Base-by-base conservation (phyloP, 164 flowering plant species). In the Pachysandra terminalis region DNA sequence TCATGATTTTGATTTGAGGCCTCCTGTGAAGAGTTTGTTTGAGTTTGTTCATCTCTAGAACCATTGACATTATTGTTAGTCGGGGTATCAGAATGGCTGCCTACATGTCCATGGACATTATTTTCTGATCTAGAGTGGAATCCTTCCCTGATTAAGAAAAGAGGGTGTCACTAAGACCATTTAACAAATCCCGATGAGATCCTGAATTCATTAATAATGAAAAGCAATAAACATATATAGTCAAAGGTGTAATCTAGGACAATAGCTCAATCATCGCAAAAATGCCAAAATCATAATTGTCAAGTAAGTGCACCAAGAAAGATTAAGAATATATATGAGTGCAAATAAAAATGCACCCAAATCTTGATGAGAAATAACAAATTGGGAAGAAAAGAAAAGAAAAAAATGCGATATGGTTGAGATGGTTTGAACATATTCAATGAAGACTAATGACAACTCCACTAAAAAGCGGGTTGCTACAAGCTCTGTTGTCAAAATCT, bases 21-120 rank as follows among this genome's bases (percentile, higher is more conserved):
- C 59, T 82, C 87, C 68, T 48, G 76, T 56, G 77, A 68, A 64
- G 75, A 49, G 56, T 60, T 80, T 61, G 81, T 66, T 65, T 73
- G 81, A 59, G 64, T 54, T 77, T 65, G 80, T 66, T 80, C 83
- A 73, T 70, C 79, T 74, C 82, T 69, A 71, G 82, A 78, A 65
- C 79, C 86, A 77, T 10, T 69, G 58, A 56, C 40, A 49, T 67
- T 73, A 81, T 68, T 75, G 75, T 74, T 69, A 75, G 83, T 77
- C 59, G 79, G 48, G 41, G 77, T 64, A 58, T 89, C 90, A 63
- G 90, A 73, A 56, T 81, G 81, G 81, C 80, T 83, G 82, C 82
- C 81, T 67, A 76, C 99, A 80, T 92, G 98, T 71, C 86, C 91
- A 73, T 89, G 93, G 62, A 89, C 96, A 79, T 89, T 89, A 66